Base-by-base conservation (phyloP, 805 yeast genomes). In the Komagataella kurtzmanii region DNA sequence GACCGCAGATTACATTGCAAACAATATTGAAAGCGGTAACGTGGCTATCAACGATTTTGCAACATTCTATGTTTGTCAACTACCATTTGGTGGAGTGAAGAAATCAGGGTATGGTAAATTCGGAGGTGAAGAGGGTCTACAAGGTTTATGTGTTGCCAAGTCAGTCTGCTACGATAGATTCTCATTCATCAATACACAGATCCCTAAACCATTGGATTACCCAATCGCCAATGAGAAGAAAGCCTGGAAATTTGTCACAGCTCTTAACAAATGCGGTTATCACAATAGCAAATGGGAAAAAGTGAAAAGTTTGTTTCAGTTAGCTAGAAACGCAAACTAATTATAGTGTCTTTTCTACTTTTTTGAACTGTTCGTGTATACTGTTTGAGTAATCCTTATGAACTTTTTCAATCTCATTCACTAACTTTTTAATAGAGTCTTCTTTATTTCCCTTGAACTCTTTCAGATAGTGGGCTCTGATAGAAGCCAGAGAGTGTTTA, bases 21-120 rank as follows among this genome's bases (percentile, higher is more conserved):
- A 80, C 57, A 64, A 68, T 7, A 66, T 93, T 58, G 75, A 80
- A 44, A 76, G 90, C 46, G 99, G 99, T 21, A 93, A 90, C 62
- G 95, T 93, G 48, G 97, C 99, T 7, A 87, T 93, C 55, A 93
- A 93, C 65, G 99, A 93, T 70, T 93, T 93, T 72, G 99, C 98
- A 6, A 91, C 98, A 0, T 93, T 81, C 62, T 88, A 90, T 61
- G 88, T 93, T 43, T 90, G 97, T 58, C 99, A 93, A 68, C 73
- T 93, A 58, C 99, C 99, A 36, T 93, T 93, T 68, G 99, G 99
- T 51, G 99, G 99, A 30, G 79, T 79, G 24, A 83, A 83, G 58
- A 93, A 89, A 48, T 85, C 96, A 5, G 99, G 99, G 0, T 93
- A 89, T 62, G 99, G 99, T 53, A 91, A 91, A 64, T 93, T 93